phyloP scores from a whole-genome alignment of 2,329 filamentous ascomycete species.

The Penicillium occitanis region DNA sequence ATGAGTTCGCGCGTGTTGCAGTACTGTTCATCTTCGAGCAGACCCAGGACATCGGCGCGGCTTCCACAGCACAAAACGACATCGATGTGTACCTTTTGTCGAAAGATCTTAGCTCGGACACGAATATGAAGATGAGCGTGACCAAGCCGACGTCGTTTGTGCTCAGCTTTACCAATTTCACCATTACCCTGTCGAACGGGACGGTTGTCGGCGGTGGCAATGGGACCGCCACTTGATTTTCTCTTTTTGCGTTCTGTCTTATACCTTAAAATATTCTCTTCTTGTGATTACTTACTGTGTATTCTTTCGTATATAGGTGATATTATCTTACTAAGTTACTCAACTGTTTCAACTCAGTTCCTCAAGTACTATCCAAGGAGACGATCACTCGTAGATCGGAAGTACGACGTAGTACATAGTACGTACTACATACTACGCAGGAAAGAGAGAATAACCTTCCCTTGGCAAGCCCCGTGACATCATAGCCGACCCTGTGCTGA shows the following conservation, averaged over 20 bases:
- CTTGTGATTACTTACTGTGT: background rate
- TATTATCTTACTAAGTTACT: background rate
- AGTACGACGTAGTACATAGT: too few species aligned
- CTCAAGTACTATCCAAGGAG: too few species aligned
- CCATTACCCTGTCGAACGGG: constrained; percentile 35
- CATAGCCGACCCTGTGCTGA: background rate
- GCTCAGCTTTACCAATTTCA: constrained; percentile 38
- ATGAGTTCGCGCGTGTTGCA: constrained; percentile 39
- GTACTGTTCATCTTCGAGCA: constrained; percentile 45
- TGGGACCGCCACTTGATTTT: background rate
- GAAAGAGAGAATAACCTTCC: background rate
- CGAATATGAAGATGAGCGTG: constrained; percentile 28
- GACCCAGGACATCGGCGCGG: constrained; percentile 33
- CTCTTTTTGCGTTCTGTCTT: background rate
- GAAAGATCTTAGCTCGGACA: constrained; percentile 24
- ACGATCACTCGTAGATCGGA: too few species aligned
- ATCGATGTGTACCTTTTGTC: constrained; percentile 36
- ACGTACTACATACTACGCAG: too few species aligned
- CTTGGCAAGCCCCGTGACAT: constrained; percentile 7
- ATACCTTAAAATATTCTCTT: background rate
- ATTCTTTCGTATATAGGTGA: background rate
- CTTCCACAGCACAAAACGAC: constrained; percentile 31
- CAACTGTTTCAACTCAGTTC: too few species aligned
- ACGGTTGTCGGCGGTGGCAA: constrained; percentile 29
- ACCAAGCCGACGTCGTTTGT: constrained; percentile 30